A percentile compares a stretch with the other conserved stretches of the same genome.
Conservation (phyloP, 2,329 filamentous ascomycete genomes). For the Paecilomyces dactylethromorphus region DNA sequence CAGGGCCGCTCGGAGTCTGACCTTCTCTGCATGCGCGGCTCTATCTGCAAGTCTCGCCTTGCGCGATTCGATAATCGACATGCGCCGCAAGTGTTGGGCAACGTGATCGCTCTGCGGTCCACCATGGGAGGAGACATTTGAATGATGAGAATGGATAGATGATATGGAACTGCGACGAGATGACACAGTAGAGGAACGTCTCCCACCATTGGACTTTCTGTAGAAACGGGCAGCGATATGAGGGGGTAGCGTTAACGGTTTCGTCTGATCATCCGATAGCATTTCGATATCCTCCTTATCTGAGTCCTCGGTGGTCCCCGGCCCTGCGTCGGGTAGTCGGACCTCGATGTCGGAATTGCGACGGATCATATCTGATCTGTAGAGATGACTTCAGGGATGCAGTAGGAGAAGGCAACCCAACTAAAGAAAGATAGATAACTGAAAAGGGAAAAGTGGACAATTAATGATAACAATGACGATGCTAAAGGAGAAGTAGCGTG, state of each 20-base stretch:
- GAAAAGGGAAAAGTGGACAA: not conserved
- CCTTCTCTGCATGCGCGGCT: slow-evolving; percentile 60
- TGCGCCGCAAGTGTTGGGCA: slow-evolving; percentile 59
- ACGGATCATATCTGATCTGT: slow-evolving; percentile 27
- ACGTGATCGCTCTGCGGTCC: slow-evolving; percentile 52
- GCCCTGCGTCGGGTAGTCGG: slow-evolving; percentile 29
- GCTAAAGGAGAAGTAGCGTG: not conserved
- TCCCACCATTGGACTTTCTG: slow-evolving; percentile 44
- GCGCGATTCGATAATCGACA: slow-evolving; percentile 58
- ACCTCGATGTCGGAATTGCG: slow-evolving; percentile 38
- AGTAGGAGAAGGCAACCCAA: slow-evolving; percentile 54
- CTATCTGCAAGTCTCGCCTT: slow-evolving; percentile 59
- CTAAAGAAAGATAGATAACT: slow-evolving; percentile 53
- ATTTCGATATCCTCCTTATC: slow-evolving; percentile 36
- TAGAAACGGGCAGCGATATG: slow-evolving; percentile 60
- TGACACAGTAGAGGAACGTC: slow-evolving; percentile 56
- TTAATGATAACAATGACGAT: not conserved
- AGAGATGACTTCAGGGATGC: slow-evolving; percentile 50
- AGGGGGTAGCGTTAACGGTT: slow-evolving; percentile 48
- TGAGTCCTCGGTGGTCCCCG: slow-evolving; percentile 17
- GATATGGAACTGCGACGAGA: slow-evolving; percentile 61
- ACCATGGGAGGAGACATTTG: slow-evolving; percentile 43
- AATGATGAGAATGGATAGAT: slow-evolving; percentile 57
- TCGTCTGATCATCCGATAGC: slow-evolving; percentile 28
- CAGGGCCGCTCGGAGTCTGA: slow-evolving; percentile 55